These are phyloP conservation scores for Debaryomyces fabryi DNA, from an alignment of 1,139 yeast genomes.

Conservation along the genomic window DNA sequence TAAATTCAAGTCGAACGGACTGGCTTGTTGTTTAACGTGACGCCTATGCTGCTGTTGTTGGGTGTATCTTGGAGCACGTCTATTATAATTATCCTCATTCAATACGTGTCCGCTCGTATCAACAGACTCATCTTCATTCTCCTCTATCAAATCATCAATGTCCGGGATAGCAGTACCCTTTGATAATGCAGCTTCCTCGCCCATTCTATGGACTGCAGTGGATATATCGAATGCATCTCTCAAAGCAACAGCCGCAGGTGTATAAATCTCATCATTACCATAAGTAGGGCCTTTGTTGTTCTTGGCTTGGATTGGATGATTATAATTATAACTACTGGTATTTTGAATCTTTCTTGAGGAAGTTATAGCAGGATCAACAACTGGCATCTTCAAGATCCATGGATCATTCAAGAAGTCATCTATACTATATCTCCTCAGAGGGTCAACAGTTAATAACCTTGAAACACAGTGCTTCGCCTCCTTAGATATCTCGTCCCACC, in stretches of 20 bases:
- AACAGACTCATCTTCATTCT: constrained; percentile 38
- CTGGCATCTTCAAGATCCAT: constrained; percentile 56
- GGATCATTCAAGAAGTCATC: constrained; percentile 82
- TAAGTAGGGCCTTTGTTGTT: constrained; percentile 19
- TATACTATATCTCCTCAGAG: constrained; percentile 72
- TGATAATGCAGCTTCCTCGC: constrained; percentile 71
- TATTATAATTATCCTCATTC: constrained; percentile 15
- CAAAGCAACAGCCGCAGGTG: constrained; percentile 93
- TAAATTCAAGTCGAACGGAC: constrained; percentile 64
- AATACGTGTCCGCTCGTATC: constrained; percentile 17
- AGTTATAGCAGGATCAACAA: constrained; percentile 14
- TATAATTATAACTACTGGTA: constrained; percentile 7
- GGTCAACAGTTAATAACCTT: constrained; percentile 80
- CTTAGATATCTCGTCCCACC: constrained; percentile 64
- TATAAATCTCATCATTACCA: constrained; percentile 44
- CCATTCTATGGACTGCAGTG: constrained; percentile 91
- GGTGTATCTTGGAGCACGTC: constrained; percentile 25
- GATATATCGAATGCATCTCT: constrained; percentile 95
- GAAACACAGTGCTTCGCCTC: constrained; percentile 69
- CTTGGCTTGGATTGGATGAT: constrained; percentile 29
- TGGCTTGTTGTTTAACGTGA: constrained; percentile 17
- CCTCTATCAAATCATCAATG: constrained; percentile 40
- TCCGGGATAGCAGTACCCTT: constrained; percentile 28
- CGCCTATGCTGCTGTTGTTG: constrained; percentile 18
- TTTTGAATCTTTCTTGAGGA: constrained; percentile 11